phyloP scores from a whole-genome alignment of 305 asterid genomes.

The Striga hermonthica region DNA sequence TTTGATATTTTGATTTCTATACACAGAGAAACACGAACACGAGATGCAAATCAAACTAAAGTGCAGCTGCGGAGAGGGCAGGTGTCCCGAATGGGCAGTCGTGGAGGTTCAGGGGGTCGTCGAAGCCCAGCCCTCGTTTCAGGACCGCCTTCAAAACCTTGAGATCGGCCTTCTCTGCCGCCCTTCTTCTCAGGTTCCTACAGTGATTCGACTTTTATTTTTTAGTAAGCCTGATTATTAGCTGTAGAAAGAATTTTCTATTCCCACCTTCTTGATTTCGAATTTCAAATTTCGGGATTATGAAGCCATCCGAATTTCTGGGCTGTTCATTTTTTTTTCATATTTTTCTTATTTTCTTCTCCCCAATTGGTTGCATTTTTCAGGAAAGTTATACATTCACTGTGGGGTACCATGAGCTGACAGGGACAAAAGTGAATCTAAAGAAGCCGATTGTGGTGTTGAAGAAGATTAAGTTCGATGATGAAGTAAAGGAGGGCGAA shows the following conservation, averaged over 20 bases:
- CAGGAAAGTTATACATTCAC: constrained; percentile 84
- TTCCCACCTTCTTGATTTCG: neutral
- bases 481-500: constrained; percentile 35
- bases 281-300: too few species aligned
- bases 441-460: constrained; percentile 86
- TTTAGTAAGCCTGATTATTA: neutral
- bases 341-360: too few species aligned
- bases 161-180: constrained; percentile 87
- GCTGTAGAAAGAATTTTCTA: neutral
- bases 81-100: constrained; percentile 91
- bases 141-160: constrained; percentile 60
- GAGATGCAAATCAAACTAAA: constrained; percentile 72
- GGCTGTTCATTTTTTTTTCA: too few species aligned
- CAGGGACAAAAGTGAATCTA: constrained; percentile 64
- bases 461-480: constrained; percentile 57
- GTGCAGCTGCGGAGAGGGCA: constrained; percentile 81
- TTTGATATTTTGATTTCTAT: neutral
- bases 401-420: constrained; percentile 91
- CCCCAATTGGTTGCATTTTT: constrained; percentile 6
- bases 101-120: constrained; percentile 84
- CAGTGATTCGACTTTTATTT: neutral
- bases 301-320: too few species aligned
- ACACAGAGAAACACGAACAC: neutral
- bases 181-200: constrained; percentile 69
- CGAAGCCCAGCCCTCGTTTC: constrained; percentile 66